Base-by-base conservation (phyloP, 225 moss, liverwort and hornwort genomes). In the Neckera pumila region DNA sequence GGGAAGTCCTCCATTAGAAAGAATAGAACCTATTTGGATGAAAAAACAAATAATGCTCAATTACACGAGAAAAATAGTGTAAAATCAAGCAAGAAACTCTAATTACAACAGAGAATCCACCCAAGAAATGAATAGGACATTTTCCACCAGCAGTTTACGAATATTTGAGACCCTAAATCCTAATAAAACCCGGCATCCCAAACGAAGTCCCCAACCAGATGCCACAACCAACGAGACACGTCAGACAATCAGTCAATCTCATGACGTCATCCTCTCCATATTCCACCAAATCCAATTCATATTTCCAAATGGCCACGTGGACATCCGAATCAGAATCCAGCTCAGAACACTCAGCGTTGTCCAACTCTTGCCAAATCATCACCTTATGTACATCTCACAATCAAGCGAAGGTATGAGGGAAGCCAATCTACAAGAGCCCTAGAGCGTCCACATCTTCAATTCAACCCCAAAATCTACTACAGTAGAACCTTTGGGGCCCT, bases 401-500 rank as follows among this genome's bases (percentile, higher is more conserved):
- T 22, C 34, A 14, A 8, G 34, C 34, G 15, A 77, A 56, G 51
- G 38, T 38, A n/a, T n/a, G n/a, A n/a, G n/a, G n/a, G n/a, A n/a
- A 7, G 14, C 3, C 5, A 80, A 12, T 70, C 36, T 72, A 38
- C 30, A 17, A 11, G 0, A 0, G 0, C 0, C 12, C 6, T 71
- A 72, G n/a, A 81, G 8, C 11, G 2, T 1, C 1, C 0, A 11
- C 14, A 83, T 76, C 83, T 83, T 19, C 36, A 28, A 65, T 12
- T 27, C 1, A 10, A 14, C 0, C 2, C 22, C 11, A 4, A 6
- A 31, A 23, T 87, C 82, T 63, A 74, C 25, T 2, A 23, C n/a
- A n/a, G n/a, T n/a, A n/a, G 18, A 12, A 6, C 10, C 8, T 12
- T 10, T 8, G 17, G 66, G 69, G 9, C 18, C 57, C 45, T n/a